Percentiles rank a stretch among this genome's conserved stretches.
Conservation (phyloP, 176 grass and related monocot species). For the Cymbopogon citratus region DNA sequence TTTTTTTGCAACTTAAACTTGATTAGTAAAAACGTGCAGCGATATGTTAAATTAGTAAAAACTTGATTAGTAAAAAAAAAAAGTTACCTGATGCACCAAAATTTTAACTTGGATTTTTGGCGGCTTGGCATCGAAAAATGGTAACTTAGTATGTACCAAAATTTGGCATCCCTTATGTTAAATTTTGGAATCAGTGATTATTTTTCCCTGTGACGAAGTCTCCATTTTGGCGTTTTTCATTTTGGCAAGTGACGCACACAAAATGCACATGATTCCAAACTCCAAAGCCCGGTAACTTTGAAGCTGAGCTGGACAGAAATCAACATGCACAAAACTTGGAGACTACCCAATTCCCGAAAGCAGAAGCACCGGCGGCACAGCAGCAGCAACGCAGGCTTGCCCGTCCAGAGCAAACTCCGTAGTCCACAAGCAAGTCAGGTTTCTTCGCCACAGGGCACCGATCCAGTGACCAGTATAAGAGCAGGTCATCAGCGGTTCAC, state of each 20-base stretch:
- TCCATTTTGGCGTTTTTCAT: background rate
- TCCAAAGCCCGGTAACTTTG: background rate
- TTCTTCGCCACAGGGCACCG: background rate
- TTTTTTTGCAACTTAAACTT: too few relatives aligned
- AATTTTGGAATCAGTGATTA: background rate
- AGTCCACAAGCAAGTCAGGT: constrained; percentile 38
- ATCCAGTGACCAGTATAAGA: background rate
- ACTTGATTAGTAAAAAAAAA: too few relatives aligned
- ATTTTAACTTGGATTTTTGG: too few relatives aligned
- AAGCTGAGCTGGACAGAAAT: background rate
- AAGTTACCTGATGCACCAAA: too few relatives aligned
- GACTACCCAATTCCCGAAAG: constrained; percentile 25
- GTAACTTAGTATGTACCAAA: too few relatives aligned
- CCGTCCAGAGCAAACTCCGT: constrained; percentile 2
- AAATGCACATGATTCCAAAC: background rate
- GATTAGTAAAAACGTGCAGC: too few relatives aligned
- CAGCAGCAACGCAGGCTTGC: background rate
- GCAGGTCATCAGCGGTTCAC: background rate
- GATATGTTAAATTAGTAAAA: too few relatives aligned
- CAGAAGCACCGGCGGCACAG: background rate
- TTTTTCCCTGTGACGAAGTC: background rate
- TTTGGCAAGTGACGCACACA: background rate
- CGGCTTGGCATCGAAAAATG: too few relatives aligned
- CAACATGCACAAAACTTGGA: constrained; percentile 4
- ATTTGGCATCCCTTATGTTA: too few relatives aligned